A percentile compares a stretch with the other conserved stretches of the same genome.
These are phyloP conservation scores for Globisporangium alternatum DNA, from an alignment of 352 stramenopile genomes.

Conservation along the genomic window DNA sequence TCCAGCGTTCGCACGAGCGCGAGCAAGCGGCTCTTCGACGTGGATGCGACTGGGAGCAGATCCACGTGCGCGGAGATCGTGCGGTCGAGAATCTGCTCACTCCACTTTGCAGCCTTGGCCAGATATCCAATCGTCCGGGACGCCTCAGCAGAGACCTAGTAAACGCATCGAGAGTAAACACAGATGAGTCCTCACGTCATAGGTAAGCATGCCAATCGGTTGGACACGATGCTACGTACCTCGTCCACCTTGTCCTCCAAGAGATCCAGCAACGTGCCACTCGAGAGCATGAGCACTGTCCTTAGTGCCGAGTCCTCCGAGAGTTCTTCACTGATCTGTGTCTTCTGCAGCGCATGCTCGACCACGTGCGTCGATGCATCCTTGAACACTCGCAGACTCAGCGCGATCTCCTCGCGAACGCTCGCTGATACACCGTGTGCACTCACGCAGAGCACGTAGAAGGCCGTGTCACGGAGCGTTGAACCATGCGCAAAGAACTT, in stretches of 20 bases:
- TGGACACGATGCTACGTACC: conserved; percentile 10
- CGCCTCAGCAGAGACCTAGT: conserved; percentile 40
- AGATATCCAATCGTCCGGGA: conserved; percentile 43
- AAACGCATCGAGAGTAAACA: background rate
- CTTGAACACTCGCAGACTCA: conserved; percentile 31
- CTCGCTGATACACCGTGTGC: conserved; percentile 25
- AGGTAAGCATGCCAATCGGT: too few relatives aligned
- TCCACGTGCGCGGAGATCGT: conserved; percentile 52
- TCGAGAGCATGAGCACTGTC: conserved; percentile 59
- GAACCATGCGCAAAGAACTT: conserved; percentile 23
- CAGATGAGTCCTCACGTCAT: too few relatives aligned
- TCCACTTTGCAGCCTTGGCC: conserved; percentile 23
- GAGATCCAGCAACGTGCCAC: conserved; percentile 51
- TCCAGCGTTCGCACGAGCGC: conserved; percentile 29
- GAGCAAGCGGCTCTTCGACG: conserved; percentile 9
- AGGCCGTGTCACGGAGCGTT: conserved; percentile 35
- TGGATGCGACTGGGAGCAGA: conserved; percentile 24
- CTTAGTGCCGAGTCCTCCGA: conserved; percentile 33
- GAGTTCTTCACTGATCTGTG: conserved; percentile 46
- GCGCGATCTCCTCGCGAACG: conserved; percentile 41
- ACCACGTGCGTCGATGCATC: conserved; percentile 19
- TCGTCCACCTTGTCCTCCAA: conserved; percentile 46
- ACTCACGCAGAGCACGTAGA: conserved; percentile 46
- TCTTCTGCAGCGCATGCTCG: conserved; percentile 51
- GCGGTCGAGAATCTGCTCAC: conserved; percentile 35